Percentiles rank a stretch among this genome's conserved stretches.
Evolutionary conservation across 352 stramenopile genomes (phyloP).

Genomic region (Thalassiosira ordinaria): DNA sequence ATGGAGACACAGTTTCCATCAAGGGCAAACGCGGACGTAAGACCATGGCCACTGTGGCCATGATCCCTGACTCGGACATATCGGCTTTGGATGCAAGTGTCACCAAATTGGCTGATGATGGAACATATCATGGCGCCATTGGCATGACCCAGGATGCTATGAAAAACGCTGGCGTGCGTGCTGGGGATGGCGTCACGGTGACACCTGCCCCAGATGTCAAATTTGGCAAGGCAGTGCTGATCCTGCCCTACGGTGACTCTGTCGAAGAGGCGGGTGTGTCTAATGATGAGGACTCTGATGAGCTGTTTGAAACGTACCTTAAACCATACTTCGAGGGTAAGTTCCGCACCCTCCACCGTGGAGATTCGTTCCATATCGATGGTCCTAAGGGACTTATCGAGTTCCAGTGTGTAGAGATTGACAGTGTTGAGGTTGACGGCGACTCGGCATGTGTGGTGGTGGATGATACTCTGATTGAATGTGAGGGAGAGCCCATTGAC

Average conservation of each 20-base stretch:
- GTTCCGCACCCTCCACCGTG: constrained; percentile 72
- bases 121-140: constrained; percentile 47
- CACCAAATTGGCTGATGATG: constrained; percentile 25
- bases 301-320: constrained; percentile 81
- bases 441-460: neutral
- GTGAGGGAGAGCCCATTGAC: constrained; percentile 82
- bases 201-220: constrained; percentile 86
- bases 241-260: constrained; percentile 81
- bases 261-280: constrained; percentile 53
- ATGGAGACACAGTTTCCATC: constrained; percentile 88
- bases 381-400: constrained; percentile 81
- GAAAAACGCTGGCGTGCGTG: constrained; percentile 83
- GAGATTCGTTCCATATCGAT: constrained; percentile 79
- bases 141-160: constrained; percentile 80
- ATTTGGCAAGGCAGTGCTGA: constrained; percentile 87
- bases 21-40: constrained; percentile 87
- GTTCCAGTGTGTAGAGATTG: constrained; percentile 85
- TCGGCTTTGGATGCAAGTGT: constrained; percentile 52
- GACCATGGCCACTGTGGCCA: constrained; percentile 85
- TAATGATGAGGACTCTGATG: constrained; percentile 39
- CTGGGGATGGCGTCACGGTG: constrained; percentile 85
- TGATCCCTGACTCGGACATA: constrained; percentile 67
- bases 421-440: constrained; percentile 12
- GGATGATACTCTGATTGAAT: constrained; percentile 55
- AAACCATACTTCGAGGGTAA: constrained; percentile 83